A percentile compares a stretch with the other conserved stretches of the same genome.
Conservation (phyloP, 2,329 filamentous ascomycete species). For the Pseudodiploospora longispora region DNA sequence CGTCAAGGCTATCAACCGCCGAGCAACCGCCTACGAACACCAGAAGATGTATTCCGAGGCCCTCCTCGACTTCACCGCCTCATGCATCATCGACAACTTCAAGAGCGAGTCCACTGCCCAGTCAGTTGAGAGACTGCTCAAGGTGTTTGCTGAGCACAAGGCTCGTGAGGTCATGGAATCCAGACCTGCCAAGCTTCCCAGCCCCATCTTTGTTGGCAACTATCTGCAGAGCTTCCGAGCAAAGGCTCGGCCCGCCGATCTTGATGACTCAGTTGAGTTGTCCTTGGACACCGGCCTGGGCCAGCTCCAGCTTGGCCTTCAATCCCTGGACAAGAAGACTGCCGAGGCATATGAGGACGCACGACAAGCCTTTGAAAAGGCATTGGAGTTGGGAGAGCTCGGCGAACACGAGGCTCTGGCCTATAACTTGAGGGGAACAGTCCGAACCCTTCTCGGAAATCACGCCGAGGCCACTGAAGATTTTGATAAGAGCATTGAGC, state of each 20-base stretch:
- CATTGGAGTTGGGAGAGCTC: conserved; percentile 72
- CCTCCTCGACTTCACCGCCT: conserved; percentile 93
- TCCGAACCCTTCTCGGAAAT: conserved; percentile 85
- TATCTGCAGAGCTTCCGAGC: conserved; percentile 97
- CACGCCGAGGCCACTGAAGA: conserved; percentile 75
- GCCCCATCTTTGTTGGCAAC: conserved; percentile 94
- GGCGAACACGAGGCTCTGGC: conserved; percentile 81
- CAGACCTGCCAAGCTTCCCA: conserved; percentile 81
- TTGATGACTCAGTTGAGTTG: conserved; percentile 76
- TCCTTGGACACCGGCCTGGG: conserved; percentile 72
- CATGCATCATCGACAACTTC: conserved; percentile 98
- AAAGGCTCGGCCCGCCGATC: conserved; percentile 67
- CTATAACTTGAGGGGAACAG: conserved; percentile 94
- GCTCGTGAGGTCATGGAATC: conserved; percentile 82
- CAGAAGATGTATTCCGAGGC: conserved; percentile 86
- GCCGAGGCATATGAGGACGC: conserved; percentile 89
- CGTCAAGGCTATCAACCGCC: conserved; percentile 93
- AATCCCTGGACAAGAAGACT: conserved; percentile 76
- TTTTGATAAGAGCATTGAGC: conserved; percentile 85
- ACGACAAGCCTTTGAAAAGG: conserved; percentile 75
- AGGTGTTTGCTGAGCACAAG: conserved; percentile 94
- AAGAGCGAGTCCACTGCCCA: conserved; percentile 83
- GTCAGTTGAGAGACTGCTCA: conserved; percentile 84
- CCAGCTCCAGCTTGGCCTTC: conserved; percentile 75
- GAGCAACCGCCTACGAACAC: conserved; percentile 94